Evolutionary conservation across 139 green algal species (phyloP), one percentile per base, ranked within the genome.

Genomic region (Microglena sp.): DNA sequence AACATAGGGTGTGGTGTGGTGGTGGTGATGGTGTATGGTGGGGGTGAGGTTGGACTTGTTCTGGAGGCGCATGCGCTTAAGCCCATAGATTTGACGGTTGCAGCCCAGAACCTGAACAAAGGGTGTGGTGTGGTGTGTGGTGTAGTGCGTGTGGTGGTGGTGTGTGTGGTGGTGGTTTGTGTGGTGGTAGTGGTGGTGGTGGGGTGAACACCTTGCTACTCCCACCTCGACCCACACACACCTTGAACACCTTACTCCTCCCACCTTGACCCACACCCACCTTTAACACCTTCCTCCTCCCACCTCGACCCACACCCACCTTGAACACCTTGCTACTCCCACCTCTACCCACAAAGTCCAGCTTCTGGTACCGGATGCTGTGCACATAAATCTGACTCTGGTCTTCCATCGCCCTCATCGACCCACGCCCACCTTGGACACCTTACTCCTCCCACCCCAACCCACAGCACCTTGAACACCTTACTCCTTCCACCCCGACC

Each of bases 251-350:
- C n/a, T n/a, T n/a, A n/a, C n/a, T n/a, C n/a, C n/a, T n/a, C n/a
- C n/a, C n/a, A n/a, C n/a, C n/a, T n/a, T n/a, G n/a, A n/a, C n/a
- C n/a, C n/a, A n/a, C n/a, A n/a, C 6, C 46, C 27, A n/a, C 22
- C 46, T n/a, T n/a, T 57, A n/a, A 24, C 46, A 24, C 46, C 46
- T 18, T 27, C 46, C 46, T 7, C 22, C 46, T 57, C 46, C 46
- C 5, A 28, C 5, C 46, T 7, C 46, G 11, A 27, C 46, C 46
- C 46, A 8, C 27, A 33, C 24, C 34, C 33, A 86, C 83, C 82
- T 96, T 95, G 73, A 86, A 95, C 1, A 96, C 93, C 74, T 96
- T 97, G 82, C 82, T 92, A 77, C 75, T 90, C 72, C 93, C 93
- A 2, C 93, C 93, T 21, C 87, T 77, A 0, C 93, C 93, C 18